Conservation (phyloP, 1,284 basidiomycete species). For the Cryptococcus amylolentus region DNA sequence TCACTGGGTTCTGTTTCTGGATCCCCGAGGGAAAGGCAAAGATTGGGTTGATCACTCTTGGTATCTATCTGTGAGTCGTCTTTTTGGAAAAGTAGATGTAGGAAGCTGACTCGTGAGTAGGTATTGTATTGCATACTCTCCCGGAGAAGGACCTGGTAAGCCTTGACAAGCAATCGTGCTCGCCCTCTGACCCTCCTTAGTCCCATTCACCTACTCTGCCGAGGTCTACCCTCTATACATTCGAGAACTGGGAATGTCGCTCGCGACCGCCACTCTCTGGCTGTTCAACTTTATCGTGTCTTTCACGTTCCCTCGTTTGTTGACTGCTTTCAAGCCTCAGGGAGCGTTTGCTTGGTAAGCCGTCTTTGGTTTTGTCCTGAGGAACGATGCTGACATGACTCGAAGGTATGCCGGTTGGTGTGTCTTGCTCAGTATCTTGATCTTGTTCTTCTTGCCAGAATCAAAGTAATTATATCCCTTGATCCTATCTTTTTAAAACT, state of each 20-base stretch:
- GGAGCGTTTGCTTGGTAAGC: conserved; percentile 25
- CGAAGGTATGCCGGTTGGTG: conserved; percentile 53
- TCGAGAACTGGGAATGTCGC: conserved; percentile 53
- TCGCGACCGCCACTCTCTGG: conserved; percentile 10
- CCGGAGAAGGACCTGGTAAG: conserved; percentile 62
- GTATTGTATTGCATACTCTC: conserved; percentile 40
- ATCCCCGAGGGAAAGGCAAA: conserved; percentile 10
- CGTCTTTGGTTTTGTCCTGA: conserved; percentile 34
- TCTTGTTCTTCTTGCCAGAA: conserved; percentile 11
- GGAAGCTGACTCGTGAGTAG: no score
- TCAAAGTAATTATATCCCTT: background rate
- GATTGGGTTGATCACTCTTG: conserved; percentile 16
- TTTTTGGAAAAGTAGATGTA: no score
- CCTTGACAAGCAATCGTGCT: background rate
- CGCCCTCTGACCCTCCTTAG: background rate
- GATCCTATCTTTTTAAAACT: background rate
- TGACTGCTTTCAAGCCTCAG: conserved; percentile 46
- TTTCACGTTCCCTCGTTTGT: conserved; percentile 65
- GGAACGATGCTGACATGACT: conserved; percentile 19
- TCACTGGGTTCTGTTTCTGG: conserved; percentile 43
- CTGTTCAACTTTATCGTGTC: conserved; percentile 54
- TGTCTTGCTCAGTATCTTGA: conserved; percentile 33
- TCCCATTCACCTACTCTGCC: conserved; percentile 46
- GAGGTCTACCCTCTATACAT: conserved; percentile 53
- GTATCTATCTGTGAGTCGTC: conserved; percentile 33